Base-by-base conservation (phyloP, 768 basidiomycete genomes). In the Serendipita sp. region DNA sequence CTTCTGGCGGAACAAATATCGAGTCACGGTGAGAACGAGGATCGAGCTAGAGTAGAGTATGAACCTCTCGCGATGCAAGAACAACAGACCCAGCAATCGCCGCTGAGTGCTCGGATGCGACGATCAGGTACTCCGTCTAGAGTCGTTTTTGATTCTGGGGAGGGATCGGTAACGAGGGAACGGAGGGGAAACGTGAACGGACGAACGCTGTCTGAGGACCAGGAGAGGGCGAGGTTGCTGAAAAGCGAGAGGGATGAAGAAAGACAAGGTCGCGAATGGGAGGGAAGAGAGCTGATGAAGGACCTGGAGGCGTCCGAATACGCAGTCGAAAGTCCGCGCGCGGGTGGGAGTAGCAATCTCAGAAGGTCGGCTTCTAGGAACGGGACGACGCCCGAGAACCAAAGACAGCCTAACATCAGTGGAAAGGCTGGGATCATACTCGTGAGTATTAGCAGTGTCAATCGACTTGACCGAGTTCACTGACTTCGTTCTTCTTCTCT, bases 341-440 rank as follows among this genome's bases (percentile, higher is more conserved):
- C 35, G 4, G 56, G 34, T 65, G n/a, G n/a, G n/a, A 18, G 63
- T 7, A 1, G 18, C 44, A 70, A 38, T 18, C 69, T 65, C 13
- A 65, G 32, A 66, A 66, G 37, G 60, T 63, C 18, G 53, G 63
- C 68, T 65, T 63, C 37, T 65, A 68, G 71, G 56, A 66, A 66
- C 41, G 48, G 16, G 63, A 30, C 32, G 45, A n/a, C 24, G n/a
- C 35, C 30, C 46, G 10, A 38, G n/a, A n/a, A 24, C n/a, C 32
- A 56, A 58, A 69, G n/a, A n/a, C 54, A 54, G 66, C 38, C 38
- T 66, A 76, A 80, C 32, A 74, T 92, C 66, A 87, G 88, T 64
- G 80, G 86, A 5, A 92, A 92, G 72, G 89, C 92, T 0, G 94
- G 94, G 4, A 86, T 92, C 46, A 92, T 93, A 63, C 74, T 93